Base-by-base conservation (phyloP, 2,329 filamentous ascomycete species). In the Hymenotorrendiella dingleyae region DNA sequence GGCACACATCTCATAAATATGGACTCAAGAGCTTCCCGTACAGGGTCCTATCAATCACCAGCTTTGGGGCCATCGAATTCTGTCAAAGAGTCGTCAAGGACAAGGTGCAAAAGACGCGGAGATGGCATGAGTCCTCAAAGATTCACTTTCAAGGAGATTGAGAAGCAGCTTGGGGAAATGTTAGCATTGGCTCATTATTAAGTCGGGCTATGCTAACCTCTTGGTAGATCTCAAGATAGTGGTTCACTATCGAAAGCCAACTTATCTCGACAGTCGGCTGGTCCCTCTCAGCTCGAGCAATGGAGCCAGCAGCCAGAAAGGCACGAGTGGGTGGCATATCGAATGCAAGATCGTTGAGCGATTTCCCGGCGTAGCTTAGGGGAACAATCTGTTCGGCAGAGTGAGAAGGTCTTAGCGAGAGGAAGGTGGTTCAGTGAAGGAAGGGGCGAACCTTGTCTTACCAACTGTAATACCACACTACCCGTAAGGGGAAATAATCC, bases 61-160 rank as follows among this genome's bases (percentile, higher is more conserved):
- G 6, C 21, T 33, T 6, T 14, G 30, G 6, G 12, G 17, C 30
- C 6, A 11, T 11, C 14, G 23, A 19, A 14, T 22, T 26, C 22
- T 10, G 19, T n/a, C 14, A 38, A n/a, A 38, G 9, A 17, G 4
- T n/a, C 22, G n/a, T 29, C 23, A 17, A 38, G n/a, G 6, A 29
- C 17, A 10, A 36, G 20, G 20, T 38, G 16, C 8, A 11, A 12
- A 29, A 22, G 36, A 28, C 22, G 22, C n/a, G 30, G 10, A 21
- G 14, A 34, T 8, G 9, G 3, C 8, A 34, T 10, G 22, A 34
- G 30, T 20, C 11, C 19, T 19, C 17, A 21, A 4, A 21, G 14
- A 21, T 27, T 22, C 17, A 29, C 36, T 8, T 39, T 29, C 36
- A 39, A 39, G 21, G 36, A 39, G 26, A 39, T 39, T 26, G 36